Conservation (phyloP, 768 basidiomycete genomes). For the Lactarius deliciosus region DNA sequence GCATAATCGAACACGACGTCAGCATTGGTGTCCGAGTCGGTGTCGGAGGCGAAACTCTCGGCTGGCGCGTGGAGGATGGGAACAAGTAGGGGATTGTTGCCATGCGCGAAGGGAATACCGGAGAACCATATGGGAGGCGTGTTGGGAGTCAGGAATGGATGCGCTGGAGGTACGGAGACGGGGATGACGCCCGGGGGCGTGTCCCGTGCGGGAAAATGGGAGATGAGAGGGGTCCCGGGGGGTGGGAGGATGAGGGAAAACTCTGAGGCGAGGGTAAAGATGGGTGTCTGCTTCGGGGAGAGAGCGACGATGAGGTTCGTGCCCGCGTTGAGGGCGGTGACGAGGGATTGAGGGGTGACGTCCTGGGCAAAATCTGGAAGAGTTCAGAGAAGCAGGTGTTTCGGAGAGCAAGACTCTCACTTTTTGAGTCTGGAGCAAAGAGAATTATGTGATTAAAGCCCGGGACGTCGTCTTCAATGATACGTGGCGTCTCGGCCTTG, state of each 20-base stretch:
- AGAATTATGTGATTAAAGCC: constrained; percentile 85
- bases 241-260: constrained; percentile 90
- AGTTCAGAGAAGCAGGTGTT: not conserved
- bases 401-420: constrained; percentile 45
- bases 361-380: constrained; percentile 66
- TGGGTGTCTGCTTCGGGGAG: constrained; percentile 69
- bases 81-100: constrained; percentile 74
- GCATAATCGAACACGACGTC: constrained; percentile 68
- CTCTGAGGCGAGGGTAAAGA: constrained; percentile 81
- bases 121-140: constrained; percentile 72
- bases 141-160: constrained; percentile 48
- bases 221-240: constrained; percentile 77
- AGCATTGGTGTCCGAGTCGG: constrained; percentile 53
- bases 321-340: constrained; percentile 62
- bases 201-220: constrained; percentile 79
- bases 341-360: constrained; percentile 78
- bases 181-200: constrained; percentile 65
- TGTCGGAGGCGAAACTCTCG: constrained; percentile 74
- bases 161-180: constrained; percentile 48
- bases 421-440: constrained; percentile 82
- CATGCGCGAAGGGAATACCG: constrained; percentile 63
- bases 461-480: constrained; percentile 70
- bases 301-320: constrained; percentile 86
- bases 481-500: constrained; percentile 63
- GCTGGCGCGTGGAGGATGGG: constrained; percentile 78